Evolutionary conservation across 257 asterid species (phyloP).

Genomic region (Asclepias syriaca): DNA sequence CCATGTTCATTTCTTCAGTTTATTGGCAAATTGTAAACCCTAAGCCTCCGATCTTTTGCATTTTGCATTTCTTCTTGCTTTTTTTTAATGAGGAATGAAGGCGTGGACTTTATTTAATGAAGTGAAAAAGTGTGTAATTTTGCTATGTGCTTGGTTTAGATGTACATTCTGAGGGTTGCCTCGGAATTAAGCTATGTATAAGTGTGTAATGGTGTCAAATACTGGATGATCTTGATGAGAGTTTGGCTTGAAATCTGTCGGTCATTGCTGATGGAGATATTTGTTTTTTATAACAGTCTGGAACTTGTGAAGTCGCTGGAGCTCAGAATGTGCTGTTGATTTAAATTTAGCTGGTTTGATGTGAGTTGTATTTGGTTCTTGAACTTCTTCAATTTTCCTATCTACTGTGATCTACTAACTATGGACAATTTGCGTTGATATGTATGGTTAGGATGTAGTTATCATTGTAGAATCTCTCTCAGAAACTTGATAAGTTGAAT

Average conservation of each 20-base stretch:
- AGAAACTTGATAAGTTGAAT: not conserved
- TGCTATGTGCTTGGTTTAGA: not conserved
- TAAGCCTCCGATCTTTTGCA: slow-evolving; percentile 15
- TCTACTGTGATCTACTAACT: not conserved
- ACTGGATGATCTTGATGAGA: not conserved
- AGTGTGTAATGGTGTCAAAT: slow-evolving; percentile 1
- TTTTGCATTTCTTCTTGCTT: not conserved
- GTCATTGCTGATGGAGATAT: not conserved
- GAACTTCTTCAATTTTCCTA: not conserved
- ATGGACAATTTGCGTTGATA: not conserved
- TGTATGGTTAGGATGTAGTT: not conserved
- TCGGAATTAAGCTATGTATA: not conserved
- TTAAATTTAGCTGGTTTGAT: not conserved
- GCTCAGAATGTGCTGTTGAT: not conserved
- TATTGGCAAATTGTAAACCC: not conserved
- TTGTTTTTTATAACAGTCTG: not conserved
- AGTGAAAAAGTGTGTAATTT: not conserved
- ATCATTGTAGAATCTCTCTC: not conserved
- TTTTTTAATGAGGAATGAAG: not conserved
- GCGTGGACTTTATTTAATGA: not conserved
- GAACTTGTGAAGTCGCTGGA: not conserved
- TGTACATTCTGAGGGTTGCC: not conserved
- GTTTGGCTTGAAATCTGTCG: not conserved
- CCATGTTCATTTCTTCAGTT: slow-evolving; percentile 22
- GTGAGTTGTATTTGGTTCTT: not conserved